Percentiles rank a stretch among this genome's conserved stretches.
These are phyloP conservation scores for Bruguiera parviflora DNA, from an alignment of 345 rosid species.

Conservation along the genomic window DNA sequence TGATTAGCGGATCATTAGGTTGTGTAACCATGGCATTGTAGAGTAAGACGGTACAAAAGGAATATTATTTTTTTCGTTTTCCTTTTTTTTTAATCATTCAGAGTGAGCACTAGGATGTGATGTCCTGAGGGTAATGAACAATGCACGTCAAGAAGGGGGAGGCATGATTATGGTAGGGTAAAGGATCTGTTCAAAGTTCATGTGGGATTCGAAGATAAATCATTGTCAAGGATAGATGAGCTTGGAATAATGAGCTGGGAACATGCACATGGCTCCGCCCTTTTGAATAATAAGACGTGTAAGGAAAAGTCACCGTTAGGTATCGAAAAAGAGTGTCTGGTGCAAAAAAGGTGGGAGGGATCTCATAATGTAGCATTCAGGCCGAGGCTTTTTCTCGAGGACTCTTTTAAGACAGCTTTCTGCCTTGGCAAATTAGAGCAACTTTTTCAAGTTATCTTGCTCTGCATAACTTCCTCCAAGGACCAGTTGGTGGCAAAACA, in stretches of 20 bases:
- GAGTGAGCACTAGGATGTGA: neutral
- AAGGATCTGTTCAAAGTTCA: neutral
- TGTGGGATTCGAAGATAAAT: conserved; percentile 13
- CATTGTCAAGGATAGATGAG: conserved; percentile 23
- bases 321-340: conserved; percentile 16
- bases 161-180: neutral
- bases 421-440: neutral
- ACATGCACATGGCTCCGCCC: conserved; percentile 39
- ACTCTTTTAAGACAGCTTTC: conserved; percentile 7
- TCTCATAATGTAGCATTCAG: conserved; percentile 23
- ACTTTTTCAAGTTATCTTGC: neutral
- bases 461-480: neutral
- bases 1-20: neutral
- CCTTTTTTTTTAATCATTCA: neutral
- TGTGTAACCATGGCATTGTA: neutral
- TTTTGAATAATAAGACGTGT: neutral
- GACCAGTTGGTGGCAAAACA: neutral
- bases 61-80: neutral
- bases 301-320: conserved; percentile 29
- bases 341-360: conserved; percentile 10
- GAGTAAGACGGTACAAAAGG: neutral
- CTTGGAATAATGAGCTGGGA: conserved; percentile 30
- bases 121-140: neutral
- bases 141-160: neutral
- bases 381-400: conserved; percentile 11